Conservation (phyloP, 257 asterid species). For the Striga asiatica region DNA sequence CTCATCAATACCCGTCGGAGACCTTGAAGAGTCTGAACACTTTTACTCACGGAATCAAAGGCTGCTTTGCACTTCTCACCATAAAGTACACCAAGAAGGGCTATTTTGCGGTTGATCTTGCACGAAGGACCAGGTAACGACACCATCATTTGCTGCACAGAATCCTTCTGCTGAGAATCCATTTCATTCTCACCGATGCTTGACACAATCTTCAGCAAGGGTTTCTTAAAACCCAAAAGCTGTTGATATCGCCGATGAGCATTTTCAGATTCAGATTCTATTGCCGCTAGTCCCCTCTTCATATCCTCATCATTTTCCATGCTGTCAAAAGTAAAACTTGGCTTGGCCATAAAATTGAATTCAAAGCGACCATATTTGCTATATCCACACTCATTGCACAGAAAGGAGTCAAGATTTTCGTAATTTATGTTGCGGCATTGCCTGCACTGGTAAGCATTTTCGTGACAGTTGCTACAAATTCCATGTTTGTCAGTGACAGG, state of each 20-base stretch:
- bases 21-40: constrained; percentile 99
- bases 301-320: constrained; percentile 99
- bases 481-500: constrained; percentile 98
- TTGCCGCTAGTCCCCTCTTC: constrained; percentile 93
- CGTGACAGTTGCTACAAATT: constrained; percentile 89
- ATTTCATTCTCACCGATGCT: constrained; percentile 98
- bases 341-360: constrained; percentile 96
- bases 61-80: constrained; percentile 99
- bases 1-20: constrained; percentile 87
- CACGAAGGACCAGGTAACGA: constrained; percentile 98
- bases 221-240: constrained; percentile 97
- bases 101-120: constrained; percentile 97
- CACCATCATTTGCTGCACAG: constrained; percentile 99
- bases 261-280: constrained; percentile 95
- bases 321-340: constrained; percentile 93
- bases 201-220: constrained; percentile 87
- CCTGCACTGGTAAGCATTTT: constrained; percentile 98
- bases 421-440: constrained; percentile 98
- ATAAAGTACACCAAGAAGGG: constrained; percentile 97
- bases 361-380: constrained; percentile 99
- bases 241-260: constrained; percentile 98
- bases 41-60: constrained; percentile 98
- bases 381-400: constrained; percentile 98
- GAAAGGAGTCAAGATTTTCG: constrained; percentile 93
- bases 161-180: constrained; percentile 99